phyloP scores from a whole-genome alignment of 805 yeast species.

The Saturnispora quitensis region DNA sequence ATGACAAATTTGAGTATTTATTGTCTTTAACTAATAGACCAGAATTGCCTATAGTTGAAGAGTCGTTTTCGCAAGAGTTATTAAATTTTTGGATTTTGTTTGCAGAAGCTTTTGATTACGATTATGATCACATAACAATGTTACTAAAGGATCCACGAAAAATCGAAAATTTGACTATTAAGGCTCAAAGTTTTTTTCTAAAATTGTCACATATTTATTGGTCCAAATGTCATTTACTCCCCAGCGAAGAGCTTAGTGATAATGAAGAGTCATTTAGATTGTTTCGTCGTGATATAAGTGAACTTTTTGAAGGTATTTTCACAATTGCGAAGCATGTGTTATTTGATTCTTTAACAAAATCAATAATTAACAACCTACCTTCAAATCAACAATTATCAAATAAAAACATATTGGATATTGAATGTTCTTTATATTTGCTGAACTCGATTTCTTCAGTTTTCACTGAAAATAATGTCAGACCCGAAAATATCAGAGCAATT shows the following conservation, averaged over 20 bases:
- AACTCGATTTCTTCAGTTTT: constrained; percentile 48
- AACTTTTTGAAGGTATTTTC: constrained; percentile 64
- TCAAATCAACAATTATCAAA: constrained; percentile 16
- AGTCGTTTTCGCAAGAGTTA: constrained; percentile 44
- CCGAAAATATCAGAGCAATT: constrained; percentile 17
- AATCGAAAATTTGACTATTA: constrained; percentile 21
- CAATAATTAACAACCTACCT: constrained; percentile 24
- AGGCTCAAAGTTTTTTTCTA: constrained; percentile 34
- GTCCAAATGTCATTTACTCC: constrained; percentile 44
- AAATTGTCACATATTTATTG: constrained; percentile 57
- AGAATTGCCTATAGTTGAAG: constrained; percentile 51
- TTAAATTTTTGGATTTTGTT: constrained; percentile 64
- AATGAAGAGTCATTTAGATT: constrained; percentile 47
- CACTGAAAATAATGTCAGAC: constrained; percentile 26
- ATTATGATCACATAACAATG: constrained; percentile 30
- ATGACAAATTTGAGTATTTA: constrained; percentile 39
- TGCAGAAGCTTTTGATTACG: constrained; percentile 47
- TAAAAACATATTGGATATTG: constrained; percentile 32
- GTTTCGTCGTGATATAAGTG: constrained; percentile 68
- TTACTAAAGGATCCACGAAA: constrained; percentile 28
- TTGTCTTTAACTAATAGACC: constrained; percentile 47
- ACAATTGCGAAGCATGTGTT: constrained; percentile 51
- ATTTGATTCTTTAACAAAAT: constrained; percentile 34
- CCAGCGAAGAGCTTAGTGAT: constrained; percentile 27
- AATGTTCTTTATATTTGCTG: constrained; percentile 48